Conservation (phyloP, 352 stramenopile genomes). For the Phytopythium kandeliae region DNA sequence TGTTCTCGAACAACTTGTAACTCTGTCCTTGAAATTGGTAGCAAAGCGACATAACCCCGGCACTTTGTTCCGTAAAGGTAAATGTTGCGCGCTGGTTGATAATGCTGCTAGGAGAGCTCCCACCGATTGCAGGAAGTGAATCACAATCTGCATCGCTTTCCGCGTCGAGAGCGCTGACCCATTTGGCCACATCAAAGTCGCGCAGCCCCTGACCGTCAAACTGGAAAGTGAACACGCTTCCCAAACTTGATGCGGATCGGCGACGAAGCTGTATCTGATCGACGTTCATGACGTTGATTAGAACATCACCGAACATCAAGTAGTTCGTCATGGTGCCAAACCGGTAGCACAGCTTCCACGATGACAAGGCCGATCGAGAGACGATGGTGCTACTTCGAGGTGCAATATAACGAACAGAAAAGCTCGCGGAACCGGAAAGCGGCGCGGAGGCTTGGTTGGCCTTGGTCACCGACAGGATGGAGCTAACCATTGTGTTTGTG, state of each 20-base stretch:
- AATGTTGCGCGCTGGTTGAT: slow-evolving; percentile 35
- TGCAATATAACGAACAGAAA: slow-evolving; percentile 37
- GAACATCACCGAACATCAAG: slow-evolving; percentile 58
- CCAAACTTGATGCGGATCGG: slow-evolving; percentile 19
- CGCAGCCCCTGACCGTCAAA: slow-evolving; percentile 50
- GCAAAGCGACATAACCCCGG: slow-evolving; percentile 33
- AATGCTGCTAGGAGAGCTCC: slow-evolving; percentile 25
- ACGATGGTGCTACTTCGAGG: slow-evolving; percentile 9
- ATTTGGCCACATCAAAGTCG: slow-evolving; percentile 62
- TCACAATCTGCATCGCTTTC: slow-evolving; percentile 33
- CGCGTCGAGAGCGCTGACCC: slow-evolving; percentile 24
- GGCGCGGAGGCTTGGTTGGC: slow-evolving; percentile 25
- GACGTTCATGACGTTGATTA: slow-evolving; percentile 54
- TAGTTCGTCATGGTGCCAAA: slow-evolving; percentile 46
- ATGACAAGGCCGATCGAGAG: slow-evolving; percentile 20
- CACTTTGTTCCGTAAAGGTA: slow-evolving; percentile 32
- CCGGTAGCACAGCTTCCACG: slow-evolving; percentile 68
- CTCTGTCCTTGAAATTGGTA: slow-evolving; percentile 49
- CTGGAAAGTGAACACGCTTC: slow-evolving; percentile 46
- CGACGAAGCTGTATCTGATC: slow-evolving; percentile 30
- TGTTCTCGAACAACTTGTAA: slow-evolving; percentile 45
- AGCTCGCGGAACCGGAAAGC: slow-evolving; percentile 21
- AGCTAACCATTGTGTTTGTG: slow-evolving; percentile 30
- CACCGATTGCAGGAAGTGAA: slow-evolving; percentile 26
- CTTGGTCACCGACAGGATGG: slow-evolving; percentile 17